Conservation (phyloP, 441 rosid species). For the Cnidoscolus chayamansa region DNA sequence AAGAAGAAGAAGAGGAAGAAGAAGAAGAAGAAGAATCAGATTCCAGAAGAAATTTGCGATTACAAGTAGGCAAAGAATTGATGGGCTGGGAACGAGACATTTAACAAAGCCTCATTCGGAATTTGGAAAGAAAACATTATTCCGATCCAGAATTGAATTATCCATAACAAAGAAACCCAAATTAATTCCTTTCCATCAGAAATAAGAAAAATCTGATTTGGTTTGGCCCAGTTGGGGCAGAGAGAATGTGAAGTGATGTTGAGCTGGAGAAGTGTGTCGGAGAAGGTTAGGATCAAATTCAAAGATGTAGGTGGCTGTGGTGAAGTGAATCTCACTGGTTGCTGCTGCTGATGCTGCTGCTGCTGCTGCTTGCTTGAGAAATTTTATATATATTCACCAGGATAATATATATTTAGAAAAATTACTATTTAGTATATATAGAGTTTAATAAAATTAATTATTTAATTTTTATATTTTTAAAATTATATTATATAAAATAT, state of each 20-base stretch:
- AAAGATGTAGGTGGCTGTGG: background rate
- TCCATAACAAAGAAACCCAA: slow-evolving; percentile 11
- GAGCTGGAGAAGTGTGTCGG: background rate
- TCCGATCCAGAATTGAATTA: slow-evolving; percentile 16
- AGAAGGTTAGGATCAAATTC: slow-evolving; percentile 14
- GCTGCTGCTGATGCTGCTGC: too few relatives aligned
- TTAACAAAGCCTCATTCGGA: slow-evolving; percentile 11
- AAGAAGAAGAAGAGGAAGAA: slow-evolving; percentile 25
- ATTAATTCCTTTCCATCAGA: background rate
- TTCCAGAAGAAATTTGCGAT: slow-evolving; percentile 27
- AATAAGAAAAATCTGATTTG: background rate
- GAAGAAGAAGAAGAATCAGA: slow-evolving; percentile 26
- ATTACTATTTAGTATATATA: too few relatives aligned
- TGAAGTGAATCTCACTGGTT: too few relatives aligned
- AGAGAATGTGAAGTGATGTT: background rate
- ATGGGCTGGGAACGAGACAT: background rate
- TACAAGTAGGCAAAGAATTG: slow-evolving; percentile 14
- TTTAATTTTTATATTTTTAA: too few relatives aligned
- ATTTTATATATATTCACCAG: too few relatives aligned
- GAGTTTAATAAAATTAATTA: too few relatives aligned
- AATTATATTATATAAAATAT: too few relatives aligned
- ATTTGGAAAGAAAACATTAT: slow-evolving; percentile 18
- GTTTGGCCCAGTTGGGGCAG: background rate
- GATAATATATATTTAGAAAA: too few relatives aligned
- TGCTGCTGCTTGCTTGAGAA: too few relatives aligned